Evolutionary conservation across 176 grass and related monocot genomes (phyloP).

Genomic region (Zea luxurians): DNA sequence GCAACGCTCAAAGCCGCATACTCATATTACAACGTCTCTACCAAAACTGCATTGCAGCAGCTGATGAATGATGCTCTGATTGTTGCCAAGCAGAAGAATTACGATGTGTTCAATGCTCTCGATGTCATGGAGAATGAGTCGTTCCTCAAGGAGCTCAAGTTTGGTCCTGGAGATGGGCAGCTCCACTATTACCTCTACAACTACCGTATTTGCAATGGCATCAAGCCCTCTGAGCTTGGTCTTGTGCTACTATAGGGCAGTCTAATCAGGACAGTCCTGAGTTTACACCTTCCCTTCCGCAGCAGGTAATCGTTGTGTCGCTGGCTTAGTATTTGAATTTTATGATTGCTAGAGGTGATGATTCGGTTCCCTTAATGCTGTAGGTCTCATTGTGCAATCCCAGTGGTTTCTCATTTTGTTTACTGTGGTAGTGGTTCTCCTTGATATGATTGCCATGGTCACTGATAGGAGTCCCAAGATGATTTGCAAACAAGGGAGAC

Average conservation of each 20-base stretch:
- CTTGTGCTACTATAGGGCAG: constrained; percentile 80
- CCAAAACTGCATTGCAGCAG: constrained; percentile 82
- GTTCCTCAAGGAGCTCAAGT: constrained; percentile 94
- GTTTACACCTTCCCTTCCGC: constrained; percentile 33
- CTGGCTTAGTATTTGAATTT: constrained; percentile 32
- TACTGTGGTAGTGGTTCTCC: constrained; percentile 40
- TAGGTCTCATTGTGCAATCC: constrained; percentile 42
- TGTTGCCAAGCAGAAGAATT: constrained; percentile 87
- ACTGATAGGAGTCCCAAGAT: constrained; percentile 37
- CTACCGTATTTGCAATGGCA: constrained; percentile 66
- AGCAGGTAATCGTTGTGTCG: constrained; percentile 36
- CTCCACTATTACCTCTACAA: constrained; percentile 99
- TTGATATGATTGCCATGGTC: constrained; percentile 29
- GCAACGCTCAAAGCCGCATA: constrained; percentile 82
- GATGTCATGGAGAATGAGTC: constrained; percentile 93
- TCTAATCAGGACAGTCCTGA: constrained; percentile 9
- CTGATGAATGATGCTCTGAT: constrained; percentile 94
- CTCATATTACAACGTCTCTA: constrained; percentile 93
- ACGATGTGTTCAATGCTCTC: constrained; percentile 96
- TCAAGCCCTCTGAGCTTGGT: constrained; percentile 84
- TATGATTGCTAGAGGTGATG: constrained; percentile 31
- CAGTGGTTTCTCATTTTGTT: constrained; percentile 47
- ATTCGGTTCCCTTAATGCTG: constrained; percentile 33
- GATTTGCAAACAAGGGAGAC: constrained; percentile 40
- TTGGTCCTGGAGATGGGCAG: constrained; percentile 95